Conservation (phyloP, 2,329 filamentous ascomycete genomes). For the Xylaria sp. region DNA sequence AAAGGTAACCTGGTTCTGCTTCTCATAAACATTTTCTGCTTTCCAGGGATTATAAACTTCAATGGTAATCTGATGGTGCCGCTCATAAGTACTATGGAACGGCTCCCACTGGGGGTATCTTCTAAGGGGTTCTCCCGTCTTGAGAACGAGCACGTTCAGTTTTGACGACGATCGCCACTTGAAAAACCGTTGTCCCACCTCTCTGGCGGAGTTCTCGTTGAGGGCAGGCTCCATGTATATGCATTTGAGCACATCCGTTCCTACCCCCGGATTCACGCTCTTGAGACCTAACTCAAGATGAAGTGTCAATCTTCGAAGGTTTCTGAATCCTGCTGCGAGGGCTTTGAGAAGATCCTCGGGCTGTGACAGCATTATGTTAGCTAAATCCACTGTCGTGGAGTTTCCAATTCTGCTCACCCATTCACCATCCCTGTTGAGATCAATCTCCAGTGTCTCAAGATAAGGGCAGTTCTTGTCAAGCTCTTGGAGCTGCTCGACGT, state of each 20-base stretch:
- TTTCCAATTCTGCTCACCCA: constrained; percentile 22
- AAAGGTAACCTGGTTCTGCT: background rate
- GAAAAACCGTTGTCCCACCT: constrained; percentile 22
- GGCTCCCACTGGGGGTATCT: constrained; percentile 29
- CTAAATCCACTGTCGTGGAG: background rate
- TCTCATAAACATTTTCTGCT: background rate
- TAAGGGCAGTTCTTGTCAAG: constrained; percentile 27
- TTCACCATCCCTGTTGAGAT: constrained; percentile 24
- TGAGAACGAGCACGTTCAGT: constrained; percentile 16
- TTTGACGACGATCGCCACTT: constrained; percentile 18
- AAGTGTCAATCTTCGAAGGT: constrained; percentile 18
- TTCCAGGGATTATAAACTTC: constrained; percentile 10
- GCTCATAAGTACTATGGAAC: background rate
- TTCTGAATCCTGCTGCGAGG: constrained; percentile 23
- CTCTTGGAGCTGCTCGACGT: constrained; percentile 18
- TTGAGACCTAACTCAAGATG: constrained; percentile 24
- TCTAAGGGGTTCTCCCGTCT: constrained; percentile 24
- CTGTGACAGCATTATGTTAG: constrained; percentile 12
- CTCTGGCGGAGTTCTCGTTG: constrained; percentile 11
- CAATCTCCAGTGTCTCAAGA: constrained; percentile 30
- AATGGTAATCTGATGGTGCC: background rate
- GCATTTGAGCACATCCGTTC: background rate
- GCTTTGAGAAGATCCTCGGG: constrained; percentile 10
- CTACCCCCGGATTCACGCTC: background rate
- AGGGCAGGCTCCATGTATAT: constrained; percentile 9